Percentiles rank a stretch among this genome's conserved stretches.
Evolutionary conservation across 768 basidiomycete species (phyloP).

Genomic region (Hebeloma cylindrosporum): DNA sequence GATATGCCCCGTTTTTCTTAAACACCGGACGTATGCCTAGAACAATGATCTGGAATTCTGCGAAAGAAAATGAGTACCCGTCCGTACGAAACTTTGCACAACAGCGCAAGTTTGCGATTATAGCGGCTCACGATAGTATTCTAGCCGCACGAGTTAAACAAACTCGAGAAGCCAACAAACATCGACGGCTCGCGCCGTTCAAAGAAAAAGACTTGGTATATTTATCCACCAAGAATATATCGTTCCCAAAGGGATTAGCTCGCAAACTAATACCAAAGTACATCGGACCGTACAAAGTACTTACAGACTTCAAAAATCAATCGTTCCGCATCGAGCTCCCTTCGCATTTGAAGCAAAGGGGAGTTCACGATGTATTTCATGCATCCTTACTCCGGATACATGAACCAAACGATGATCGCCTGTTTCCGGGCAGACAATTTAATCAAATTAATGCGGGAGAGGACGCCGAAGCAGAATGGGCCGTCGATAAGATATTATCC

Average conservation of each 20-base stretch:
- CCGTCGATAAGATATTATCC: conserved; percentile 22
- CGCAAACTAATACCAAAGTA: conserved; percentile 25
- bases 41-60: conserved; percentile 21
- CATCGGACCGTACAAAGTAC: conserved; percentile 22
- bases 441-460: conserved; percentile 19
- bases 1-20: conserved; percentile 28
- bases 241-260: conserved; percentile 20
- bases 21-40: conserved; percentile 23
- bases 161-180: conserved; percentile 26
- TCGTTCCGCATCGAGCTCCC: conserved; percentile 17
- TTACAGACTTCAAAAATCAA: conserved; percentile 16
- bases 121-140: conserved; percentile 36
- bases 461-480: conserved; percentile 25
- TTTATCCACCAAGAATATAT: conserved; percentile 20
- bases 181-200: conserved; percentile 19
- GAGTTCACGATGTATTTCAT: conserved; percentile 28
- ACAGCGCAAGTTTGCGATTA: conserved; percentile 24
- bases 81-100: conserved; percentile 20
- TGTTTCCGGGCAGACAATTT: conserved; percentile 34
- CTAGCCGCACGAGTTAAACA: conserved; percentile 30
- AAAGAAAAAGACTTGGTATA: conserved; percentile 20
- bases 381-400: conserved; percentile 29
- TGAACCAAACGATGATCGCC: conserved; percentile 32
- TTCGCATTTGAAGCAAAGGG: conserved; percentile 17
- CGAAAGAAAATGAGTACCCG: conserved; percentile 15